These are phyloP conservation scores for Hymenoscyphus infarciens DNA, from an alignment of 2,329 filamentous ascomycete genomes.

Conservation along the genomic window DNA sequence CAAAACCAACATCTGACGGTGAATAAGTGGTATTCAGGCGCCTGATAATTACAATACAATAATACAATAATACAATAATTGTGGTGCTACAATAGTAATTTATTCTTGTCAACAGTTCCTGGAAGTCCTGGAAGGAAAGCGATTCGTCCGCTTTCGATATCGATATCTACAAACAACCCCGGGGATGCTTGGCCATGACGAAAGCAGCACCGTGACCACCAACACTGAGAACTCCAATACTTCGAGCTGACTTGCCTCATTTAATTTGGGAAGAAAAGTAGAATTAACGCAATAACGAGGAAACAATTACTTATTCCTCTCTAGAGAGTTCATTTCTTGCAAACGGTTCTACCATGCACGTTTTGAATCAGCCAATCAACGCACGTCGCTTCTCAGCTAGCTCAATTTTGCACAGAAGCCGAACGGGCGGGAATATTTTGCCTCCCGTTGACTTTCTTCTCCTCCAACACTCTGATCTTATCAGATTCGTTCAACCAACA, in stretches of 20 bases:
- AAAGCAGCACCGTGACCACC: not conserved
- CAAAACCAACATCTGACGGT: no score
- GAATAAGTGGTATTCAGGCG: no score
- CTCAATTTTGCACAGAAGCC: constrained; percentile 13
- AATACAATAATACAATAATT: no score
- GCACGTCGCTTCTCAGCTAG: not conserved
- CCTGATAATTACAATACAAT: no score
- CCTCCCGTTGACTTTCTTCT: constrained; percentile 8
- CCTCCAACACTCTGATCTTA: constrained; percentile 7
- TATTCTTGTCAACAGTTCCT: no score
- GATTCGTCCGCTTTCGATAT: not conserved
- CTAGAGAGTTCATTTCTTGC: not conserved
- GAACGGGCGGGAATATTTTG: constrained; percentile 6
- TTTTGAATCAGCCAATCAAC: not conserved
- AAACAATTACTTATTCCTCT: no score
- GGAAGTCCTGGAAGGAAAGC: no score
- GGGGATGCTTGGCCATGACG: not conserved
- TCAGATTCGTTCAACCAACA: constrained; percentile 16
- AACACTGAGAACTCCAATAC: not conserved
- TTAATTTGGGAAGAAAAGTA: not conserved
- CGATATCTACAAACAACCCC: not conserved
- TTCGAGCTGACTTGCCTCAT: no score
- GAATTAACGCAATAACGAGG: not conserved
- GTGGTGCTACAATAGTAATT: no score
- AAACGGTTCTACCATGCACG: not conserved